Conservation (phyloP, 257 asterid genomes). For the Cynanchum wilfordii region DNA sequence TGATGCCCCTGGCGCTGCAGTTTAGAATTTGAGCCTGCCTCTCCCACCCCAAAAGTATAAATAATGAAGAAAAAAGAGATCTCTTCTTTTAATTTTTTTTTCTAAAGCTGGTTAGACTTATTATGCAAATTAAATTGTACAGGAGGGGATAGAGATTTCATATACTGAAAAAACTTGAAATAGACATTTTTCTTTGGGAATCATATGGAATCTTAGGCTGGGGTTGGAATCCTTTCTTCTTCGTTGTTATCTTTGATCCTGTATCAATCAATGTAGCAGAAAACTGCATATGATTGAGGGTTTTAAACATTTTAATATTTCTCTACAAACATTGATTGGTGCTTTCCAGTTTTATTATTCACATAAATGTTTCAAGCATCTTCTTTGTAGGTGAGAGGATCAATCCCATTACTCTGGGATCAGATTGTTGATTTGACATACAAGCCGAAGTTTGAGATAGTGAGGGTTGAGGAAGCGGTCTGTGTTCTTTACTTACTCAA, state of each 20-base stretch:
- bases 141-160: not conserved
- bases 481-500: constrained; percentile 16
- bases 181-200: not conserved
- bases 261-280: not conserved
- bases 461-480: constrained; percentile 54
- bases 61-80: not conserved
- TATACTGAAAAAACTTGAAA: not conserved
- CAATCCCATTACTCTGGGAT: constrained; percentile 92
- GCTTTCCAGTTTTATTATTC: not conserved
- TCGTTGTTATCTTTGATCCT: not conserved
- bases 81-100: not conserved
- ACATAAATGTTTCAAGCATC: constrained; percentile 1
- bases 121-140: not conserved
- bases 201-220: not conserved
- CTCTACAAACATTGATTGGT: not conserved
- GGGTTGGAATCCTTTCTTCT: not conserved
- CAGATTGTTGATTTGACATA: constrained; percentile 95
- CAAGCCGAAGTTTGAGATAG: constrained; percentile 73
- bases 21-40: not conserved
- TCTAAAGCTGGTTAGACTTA: not conserved
- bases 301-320: not conserved
- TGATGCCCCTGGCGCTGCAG: not conserved
- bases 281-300: not conserved
- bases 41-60: too few species aligned
- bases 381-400: constrained; percentile 74